Base-by-base conservation (phyloP, 306 rosid species). In the Chamaecrista fasciculata region DNA sequence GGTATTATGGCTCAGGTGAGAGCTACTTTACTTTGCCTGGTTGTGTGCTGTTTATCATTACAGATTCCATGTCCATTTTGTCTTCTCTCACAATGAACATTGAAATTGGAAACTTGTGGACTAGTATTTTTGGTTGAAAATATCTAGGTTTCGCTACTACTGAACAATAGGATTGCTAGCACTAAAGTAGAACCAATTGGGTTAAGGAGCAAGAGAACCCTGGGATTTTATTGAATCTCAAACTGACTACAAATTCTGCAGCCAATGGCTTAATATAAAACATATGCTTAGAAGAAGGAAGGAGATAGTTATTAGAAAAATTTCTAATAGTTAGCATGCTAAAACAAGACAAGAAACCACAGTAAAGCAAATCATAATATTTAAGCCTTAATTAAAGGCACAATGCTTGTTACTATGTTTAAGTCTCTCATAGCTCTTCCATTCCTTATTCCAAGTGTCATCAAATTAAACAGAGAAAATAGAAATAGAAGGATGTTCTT, bases 1-100 rank as follows among this genome's bases (percentile, higher is more conserved):
- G 98, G 96, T 48, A 56, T 82, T 9, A 24, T 90, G 62, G 96
- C 96, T 69, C 98, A 90, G 97, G 97, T 87, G 79, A 76, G 71
- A 78, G 52, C 34, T 66, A 37, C 72, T 33, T 34, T 66, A 37
- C 72, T 33, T 69, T 49, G 53, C 53, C 46, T 67, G 24, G 23
- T 36, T 28, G 43, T 60, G 31, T 67, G 47, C 23, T 71, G 18
- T 55, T 16, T 51, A 20, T 60, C 36, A 46, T 47, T 57, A 47
- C 62, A 16, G 50, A 47, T 4, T 51, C 55, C 62, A 58, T 40
- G 47, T 52, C 20, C 16, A 29, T 58, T 21, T 47, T 44, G 40
- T 37, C 42, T 36, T 33, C 16, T 71, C 57, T 34, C 21, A 2
- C 46, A 47, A 47, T 51, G 61, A 52, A 53, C 46, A 65, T 37